Conservation (phyloP, 129 eudicot genomes). For the Dittrichia graveolens region DNA sequence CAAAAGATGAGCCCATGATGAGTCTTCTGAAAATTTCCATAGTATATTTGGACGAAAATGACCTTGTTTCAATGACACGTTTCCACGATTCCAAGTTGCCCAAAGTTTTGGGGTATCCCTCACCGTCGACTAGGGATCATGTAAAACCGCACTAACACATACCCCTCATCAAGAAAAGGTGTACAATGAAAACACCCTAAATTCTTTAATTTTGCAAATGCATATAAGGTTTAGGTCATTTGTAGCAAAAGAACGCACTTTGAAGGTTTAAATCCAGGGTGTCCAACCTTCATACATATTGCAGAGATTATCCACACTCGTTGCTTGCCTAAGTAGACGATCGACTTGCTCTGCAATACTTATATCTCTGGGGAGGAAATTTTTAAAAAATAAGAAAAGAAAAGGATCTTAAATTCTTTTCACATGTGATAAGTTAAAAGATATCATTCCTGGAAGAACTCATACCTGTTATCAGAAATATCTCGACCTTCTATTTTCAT, state of each 20-base stretch:
- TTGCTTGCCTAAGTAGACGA: conserved; percentile 92
- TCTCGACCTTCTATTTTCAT: conserved; percentile 93
- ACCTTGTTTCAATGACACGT: conserved; percentile 17
- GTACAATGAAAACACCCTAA: conserved; percentile 15
- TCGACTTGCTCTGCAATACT: conserved; percentile 88
- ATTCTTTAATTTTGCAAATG: background rate
- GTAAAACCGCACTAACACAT: conserved; percentile 12
- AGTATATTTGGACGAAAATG: background rate
- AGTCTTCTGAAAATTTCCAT: conserved; percentile 6
- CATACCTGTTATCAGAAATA: conserved; percentile 77
- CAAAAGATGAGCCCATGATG: conserved; percentile 10
- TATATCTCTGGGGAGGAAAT: conserved; percentile 53
- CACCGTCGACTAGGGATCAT: conserved; percentile 12
- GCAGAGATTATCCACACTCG: conserved; percentile 92
- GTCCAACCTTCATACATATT: conserved; percentile 99
- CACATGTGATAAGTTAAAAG: conserved; percentile 9
- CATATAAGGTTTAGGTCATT: conserved; percentile 9
- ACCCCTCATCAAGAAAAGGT: conserved; percentile 18
- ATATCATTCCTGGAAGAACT: conserved; percentile 21
- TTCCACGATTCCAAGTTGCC: conserved; percentile 19
- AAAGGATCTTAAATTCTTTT: background rate
- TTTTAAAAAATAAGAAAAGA: background rate
- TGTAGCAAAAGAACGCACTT: conserved; percentile 17
- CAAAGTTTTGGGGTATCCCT: conserved; percentile 12
- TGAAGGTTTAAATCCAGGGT: conserved; percentile 79